These are phyloP conservation scores for Kwoniella shivajii DNA, from an alignment of 1,284 basidiomycete species.

Conservation along the genomic window DNA sequence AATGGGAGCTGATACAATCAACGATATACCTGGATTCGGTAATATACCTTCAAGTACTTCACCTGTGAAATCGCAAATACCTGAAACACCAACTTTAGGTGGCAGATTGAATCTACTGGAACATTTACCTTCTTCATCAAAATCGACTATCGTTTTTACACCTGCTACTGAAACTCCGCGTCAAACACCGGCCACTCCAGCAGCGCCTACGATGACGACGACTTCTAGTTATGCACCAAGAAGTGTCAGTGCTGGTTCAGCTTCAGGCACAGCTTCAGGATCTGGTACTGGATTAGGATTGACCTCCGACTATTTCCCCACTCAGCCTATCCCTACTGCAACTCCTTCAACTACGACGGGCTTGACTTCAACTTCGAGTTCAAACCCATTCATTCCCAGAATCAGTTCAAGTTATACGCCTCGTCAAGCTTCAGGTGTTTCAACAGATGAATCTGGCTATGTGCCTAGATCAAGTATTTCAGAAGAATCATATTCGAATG, in stretches of 20 bases:
- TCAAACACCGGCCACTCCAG: neutral
- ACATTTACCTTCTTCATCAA: constrained; percentile 37
- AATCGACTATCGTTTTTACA: too few relatives aligned
- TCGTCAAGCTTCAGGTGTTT: constrained; percentile 3
- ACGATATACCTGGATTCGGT: constrained; percentile 13
- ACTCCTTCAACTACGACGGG: neutral
- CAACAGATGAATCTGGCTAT: neutral
- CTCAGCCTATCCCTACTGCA: neutral
- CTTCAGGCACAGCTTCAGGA: neutral
- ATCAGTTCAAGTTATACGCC: constrained; percentile 10
- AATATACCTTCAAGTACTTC: constrained; percentile 1
- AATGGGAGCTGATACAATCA: neutral
- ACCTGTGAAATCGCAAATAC: constrained; percentile 11
- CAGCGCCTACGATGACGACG: neutral
- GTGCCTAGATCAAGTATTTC: neutral
- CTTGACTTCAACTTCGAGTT: neutral
- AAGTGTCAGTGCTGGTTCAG: constrained; percentile 1
- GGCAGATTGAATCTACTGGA: constrained; percentile 35
- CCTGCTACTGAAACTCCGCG: too few relatives aligned
- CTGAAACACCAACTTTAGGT: constrained; percentile 8
- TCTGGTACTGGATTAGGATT: too few relatives aligned
- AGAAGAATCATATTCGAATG: constrained; percentile 4
- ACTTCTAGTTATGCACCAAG: constrained; percentile 20
- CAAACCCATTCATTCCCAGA: constrained; percentile 13
- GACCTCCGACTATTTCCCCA: constrained; percentile 4